Evolutionary conservation across 371 early-diverging fungal species (phyloP).

Genomic region (Blakeslea trispora): DNA sequence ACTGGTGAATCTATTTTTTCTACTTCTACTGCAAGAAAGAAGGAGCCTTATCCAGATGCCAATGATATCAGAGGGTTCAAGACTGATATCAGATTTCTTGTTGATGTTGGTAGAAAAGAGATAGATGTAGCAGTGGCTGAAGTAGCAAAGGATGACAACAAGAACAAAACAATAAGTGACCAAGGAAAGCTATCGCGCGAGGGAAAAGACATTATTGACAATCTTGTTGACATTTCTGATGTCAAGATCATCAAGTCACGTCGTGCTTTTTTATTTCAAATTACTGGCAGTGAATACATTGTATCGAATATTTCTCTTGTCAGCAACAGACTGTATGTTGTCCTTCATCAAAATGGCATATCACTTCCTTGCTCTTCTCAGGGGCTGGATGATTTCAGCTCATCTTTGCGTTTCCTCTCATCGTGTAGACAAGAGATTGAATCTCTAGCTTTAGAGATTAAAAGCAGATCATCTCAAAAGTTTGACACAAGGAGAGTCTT

Average conservation of each 20-base stretch:
- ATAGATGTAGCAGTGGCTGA: slow-evolving; percentile 8
- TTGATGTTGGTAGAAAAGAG: slow-evolving; percentile 8
- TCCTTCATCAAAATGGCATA: slow-evolving; percentile 12
- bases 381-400: too few relatives aligned
- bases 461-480: too few relatives aligned
- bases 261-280: slow-evolving; percentile 15
- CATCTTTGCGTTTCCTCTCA: too few relatives aligned
- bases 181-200: slow-evolving; percentile 16
- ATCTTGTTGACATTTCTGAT: background rate
- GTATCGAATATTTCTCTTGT: slow-evolving; percentile 11
- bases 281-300: slow-evolving; percentile 10
- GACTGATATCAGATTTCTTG: too few relatives aligned
- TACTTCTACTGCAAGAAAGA: too few relatives aligned
- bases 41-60: too few relatives aligned
- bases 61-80: too few relatives aligned
- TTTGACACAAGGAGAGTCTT: too few relatives aligned
- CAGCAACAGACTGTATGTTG: slow-evolving; percentile 10
- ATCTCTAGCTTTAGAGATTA: too few relatives aligned
- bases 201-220: background rate
- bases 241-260: slow-evolving; percentile 5
- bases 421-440: too few relatives aligned
- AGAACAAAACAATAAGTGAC: slow-evolving; percentile 12
- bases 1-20: too few relatives aligned
- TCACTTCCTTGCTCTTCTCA: slow-evolving; percentile 72
- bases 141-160: slow-evolving; percentile 10